A percentile compares a stretch with the other conserved stretches of the same genome.
phyloP scores from a whole-genome alignment of 345 rosid species.

The Bruguiera parviflora region DNA sequence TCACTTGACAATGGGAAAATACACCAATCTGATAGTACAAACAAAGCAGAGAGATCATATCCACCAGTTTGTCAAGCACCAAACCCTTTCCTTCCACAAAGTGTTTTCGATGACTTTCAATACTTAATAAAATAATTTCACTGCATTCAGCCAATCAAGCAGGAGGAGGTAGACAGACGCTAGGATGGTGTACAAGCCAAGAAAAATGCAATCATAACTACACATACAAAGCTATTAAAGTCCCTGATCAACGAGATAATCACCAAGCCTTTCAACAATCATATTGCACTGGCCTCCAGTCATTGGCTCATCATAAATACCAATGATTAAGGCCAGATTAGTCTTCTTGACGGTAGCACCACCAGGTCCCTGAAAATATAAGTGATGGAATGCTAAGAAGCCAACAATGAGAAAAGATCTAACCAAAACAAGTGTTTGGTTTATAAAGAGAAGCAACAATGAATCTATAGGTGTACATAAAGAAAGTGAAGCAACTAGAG shows the following conservation, averaged over 20 bases:
- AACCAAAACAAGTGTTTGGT: neutral
- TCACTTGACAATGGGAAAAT: slow-evolving; percentile 24
- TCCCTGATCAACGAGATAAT: slow-evolving; percentile 19
- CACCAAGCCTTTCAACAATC: slow-evolving; percentile 31
- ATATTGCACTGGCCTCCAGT: slow-evolving; percentile 30
- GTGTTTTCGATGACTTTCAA: slow-evolving; percentile 18
- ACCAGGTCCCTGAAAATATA: slow-evolving; percentile 11
- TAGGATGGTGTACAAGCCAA: slow-evolving; percentile 19
- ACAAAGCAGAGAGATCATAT: slow-evolving; percentile 15
- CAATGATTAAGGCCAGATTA: slow-evolving; percentile 22
- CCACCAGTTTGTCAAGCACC: slow-evolving; percentile 29
- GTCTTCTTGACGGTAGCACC: slow-evolving; percentile 17
- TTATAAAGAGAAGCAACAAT: neutral
- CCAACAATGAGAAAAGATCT: neutral
- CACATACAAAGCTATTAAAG: slow-evolving; percentile 5
- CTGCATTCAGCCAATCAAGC: slow-evolving; percentile 11
- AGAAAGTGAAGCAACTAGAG: too few relatives aligned
- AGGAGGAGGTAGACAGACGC: slow-evolving; percentile 6
- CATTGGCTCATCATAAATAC: slow-evolving; percentile 29
- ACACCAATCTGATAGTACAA: slow-evolving; percentile 16
- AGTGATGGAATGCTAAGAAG: neutral
- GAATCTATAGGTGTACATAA: too few relatives aligned
- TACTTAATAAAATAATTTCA: slow-evolving; percentile 18
- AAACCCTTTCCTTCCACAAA: slow-evolving; percentile 28
- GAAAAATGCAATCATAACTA: slow-evolving; percentile 15